These are phyloP conservation scores for Cadophora sp. DNA, from an alignment of 2,329 filamentous ascomycete genomes.

Conservation along the genomic window DNA sequence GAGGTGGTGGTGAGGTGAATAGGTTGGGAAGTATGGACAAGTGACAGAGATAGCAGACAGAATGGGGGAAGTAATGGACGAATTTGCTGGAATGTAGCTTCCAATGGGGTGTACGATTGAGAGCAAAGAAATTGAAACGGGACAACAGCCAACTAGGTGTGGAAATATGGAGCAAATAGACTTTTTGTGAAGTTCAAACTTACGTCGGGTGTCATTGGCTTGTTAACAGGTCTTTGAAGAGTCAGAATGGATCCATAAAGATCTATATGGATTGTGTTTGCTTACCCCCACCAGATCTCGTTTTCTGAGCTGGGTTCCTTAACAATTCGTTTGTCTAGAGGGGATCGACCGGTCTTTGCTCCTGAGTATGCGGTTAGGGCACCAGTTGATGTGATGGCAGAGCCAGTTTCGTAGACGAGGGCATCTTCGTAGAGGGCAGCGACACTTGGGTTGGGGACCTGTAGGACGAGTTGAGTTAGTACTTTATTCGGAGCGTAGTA, in stretches of 20 bases:
- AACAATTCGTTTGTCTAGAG: constrained; percentile 96
- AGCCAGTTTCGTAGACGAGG: constrained; percentile 95
- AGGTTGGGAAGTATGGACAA: not conserved
- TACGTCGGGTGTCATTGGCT: constrained; percentile 97
- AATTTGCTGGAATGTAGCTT: not conserved
- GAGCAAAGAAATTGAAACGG: not conserved
- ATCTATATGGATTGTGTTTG: constrained; percentile 4
- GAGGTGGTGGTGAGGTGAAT: not conserved
- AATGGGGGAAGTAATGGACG: not conserved
- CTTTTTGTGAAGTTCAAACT: constrained; percentile 48
- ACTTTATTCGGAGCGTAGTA: constrained; percentile 2
- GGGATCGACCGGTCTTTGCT: constrained; percentile 96
- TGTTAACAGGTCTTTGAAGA: constrained; percentile 79
- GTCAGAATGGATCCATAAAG: constrained; percentile 24
- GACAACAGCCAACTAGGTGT: not conserved
- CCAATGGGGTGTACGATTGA: not conserved
- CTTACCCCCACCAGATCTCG: constrained; percentile 90
- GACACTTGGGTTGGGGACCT: constrained; percentile 85
- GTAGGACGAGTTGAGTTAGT: constrained; percentile 26
- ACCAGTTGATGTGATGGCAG: constrained; percentile 94
- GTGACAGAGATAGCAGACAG: not conserved
- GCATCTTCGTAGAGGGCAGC: constrained; percentile 98
- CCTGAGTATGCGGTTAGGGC: constrained; percentile 97
- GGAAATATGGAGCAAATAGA: not conserved
- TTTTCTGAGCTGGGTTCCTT: constrained; percentile 88